phyloP scores from a whole-genome alignment of 805 yeast species.

The Saccharomycopsis olivae region DNA sequence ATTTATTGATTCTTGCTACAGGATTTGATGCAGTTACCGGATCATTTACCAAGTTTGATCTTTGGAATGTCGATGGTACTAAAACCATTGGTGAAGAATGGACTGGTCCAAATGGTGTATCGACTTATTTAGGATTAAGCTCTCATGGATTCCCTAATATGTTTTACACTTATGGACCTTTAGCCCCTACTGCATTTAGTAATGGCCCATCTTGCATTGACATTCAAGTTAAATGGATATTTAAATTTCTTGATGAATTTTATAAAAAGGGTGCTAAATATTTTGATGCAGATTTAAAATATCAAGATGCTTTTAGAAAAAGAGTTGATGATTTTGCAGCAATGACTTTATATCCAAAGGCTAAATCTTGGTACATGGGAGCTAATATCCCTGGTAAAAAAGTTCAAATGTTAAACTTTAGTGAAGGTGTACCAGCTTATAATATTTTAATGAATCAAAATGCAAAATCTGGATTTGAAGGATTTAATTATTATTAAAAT shows the following conservation, averaged over 20 bases:
- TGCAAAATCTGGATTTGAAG: too few species aligned
- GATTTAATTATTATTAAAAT: too few species aligned
- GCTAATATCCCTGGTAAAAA: slow-evolving; percentile 24
- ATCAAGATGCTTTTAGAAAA: slow-evolving; percentile 19
- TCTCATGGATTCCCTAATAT: slow-evolving; percentile 23
- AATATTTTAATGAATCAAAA: too few species aligned
- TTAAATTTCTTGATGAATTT: slow-evolving; percentile 16
- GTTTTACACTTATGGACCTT: slow-evolving; percentile 26
- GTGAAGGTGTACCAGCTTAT: slow-evolving; percentile 21
- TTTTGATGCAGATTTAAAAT: slow-evolving; percentile 20
- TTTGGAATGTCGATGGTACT: slow-evolving; percentile 18
- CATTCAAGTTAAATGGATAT: slow-evolving; percentile 20
- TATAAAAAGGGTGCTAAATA: slow-evolving; percentile 12
- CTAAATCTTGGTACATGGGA: slow-evolving; percentile 25
- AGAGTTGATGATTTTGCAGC: slow-evolving; percentile 19
- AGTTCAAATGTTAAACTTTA: slow-evolving; percentile 21
- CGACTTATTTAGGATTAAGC: slow-evolving; percentile 22
- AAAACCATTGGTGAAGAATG: slow-evolving; percentile 15
- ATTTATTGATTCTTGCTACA: slow-evolving; percentile 20
- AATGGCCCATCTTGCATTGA: slow-evolving; percentile 26
- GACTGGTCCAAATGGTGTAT: slow-evolving; percentile 8
- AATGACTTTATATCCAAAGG: slow-evolving; percentile 20
- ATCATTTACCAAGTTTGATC: slow-evolving; percentile 19
- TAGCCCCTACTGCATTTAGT: slow-evolving; percentile 24
- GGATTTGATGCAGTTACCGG: slow-evolving; percentile 23